Evolutionary conservation across 176 grass and related monocot species (phyloP).

Genomic region (Aegilops longissima): DNA sequence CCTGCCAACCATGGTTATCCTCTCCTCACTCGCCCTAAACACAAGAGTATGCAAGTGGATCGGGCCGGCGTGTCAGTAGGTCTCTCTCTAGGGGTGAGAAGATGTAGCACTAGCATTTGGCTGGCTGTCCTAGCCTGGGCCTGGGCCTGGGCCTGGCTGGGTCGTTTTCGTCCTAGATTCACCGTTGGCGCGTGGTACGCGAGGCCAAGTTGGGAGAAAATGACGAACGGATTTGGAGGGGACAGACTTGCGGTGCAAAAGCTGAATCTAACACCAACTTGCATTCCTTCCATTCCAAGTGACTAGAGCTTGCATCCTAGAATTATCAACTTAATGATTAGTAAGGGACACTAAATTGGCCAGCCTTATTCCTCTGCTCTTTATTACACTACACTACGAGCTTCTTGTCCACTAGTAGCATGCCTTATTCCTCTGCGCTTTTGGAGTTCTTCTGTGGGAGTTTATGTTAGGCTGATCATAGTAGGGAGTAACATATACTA

Average conservation of each 20-base stretch:
- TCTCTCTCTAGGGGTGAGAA: too few relatives aligned
- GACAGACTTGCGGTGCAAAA: background rate
- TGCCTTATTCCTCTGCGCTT: too few relatives aligned
- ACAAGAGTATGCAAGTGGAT: background rate
- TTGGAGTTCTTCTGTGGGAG: too few relatives aligned
- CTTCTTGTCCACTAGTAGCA: background rate
- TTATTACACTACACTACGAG: too few relatives aligned
- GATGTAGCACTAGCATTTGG: too few relatives aligned
- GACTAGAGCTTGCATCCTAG: background rate
- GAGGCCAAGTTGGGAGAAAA: slow-evolving; percentile 15
- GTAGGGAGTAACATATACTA: too few relatives aligned
- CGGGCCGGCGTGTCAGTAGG: too few relatives aligned
- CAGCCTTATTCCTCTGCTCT: background rate
- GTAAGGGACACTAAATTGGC: background rate
- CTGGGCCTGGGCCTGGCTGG: too few relatives aligned
- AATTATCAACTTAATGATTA: background rate
- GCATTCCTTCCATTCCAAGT: background rate
- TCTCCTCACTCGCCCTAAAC: background rate
- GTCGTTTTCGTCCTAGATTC: background rate
- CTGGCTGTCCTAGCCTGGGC: too few relatives aligned
- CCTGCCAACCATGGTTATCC: background rate
- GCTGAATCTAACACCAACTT: slow-evolving; percentile 11
- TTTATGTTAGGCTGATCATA: too few relatives aligned
- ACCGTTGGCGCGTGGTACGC: background rate
- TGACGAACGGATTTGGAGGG: background rate